Evolutionary conservation across 352 stramenopile genomes (phyloP).

Genomic region (Blastocystis sp.): DNA sequence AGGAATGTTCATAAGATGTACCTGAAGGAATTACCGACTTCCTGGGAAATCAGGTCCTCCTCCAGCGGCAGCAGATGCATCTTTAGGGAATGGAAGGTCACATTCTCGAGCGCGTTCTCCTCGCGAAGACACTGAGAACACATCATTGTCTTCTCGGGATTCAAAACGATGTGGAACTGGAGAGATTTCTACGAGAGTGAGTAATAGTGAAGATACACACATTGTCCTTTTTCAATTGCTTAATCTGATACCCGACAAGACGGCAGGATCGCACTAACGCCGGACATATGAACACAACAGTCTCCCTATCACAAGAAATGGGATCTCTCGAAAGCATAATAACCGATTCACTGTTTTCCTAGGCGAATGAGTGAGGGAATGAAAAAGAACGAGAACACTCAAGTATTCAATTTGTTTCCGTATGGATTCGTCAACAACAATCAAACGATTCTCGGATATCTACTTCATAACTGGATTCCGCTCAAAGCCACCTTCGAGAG

Average conservation of each 20-base stretch:
- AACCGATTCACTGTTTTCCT: background rate
- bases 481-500: background rate
- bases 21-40: conserved; percentile 42
- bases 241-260: conserved; percentile 34
- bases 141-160: conserved; percentile 19
- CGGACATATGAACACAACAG: conserved; percentile 16
- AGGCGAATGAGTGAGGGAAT: background rate
- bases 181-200: background rate
- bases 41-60: conserved; percentile 33
- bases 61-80: conserved; percentile 26
- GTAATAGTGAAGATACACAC: background rate
- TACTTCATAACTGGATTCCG: background rate
- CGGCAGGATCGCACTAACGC: background rate
- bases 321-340: background rate
- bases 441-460: background rate
- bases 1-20: background rate
- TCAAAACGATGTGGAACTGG: conserved; percentile 32
- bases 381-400: background rate
- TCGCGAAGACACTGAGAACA: conserved; percentile 30
- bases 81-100: background rate
- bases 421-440: conserved; percentile 3
- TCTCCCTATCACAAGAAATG: background rate
- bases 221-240: background rate
- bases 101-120: conserved; percentile 13
- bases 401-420: conserved; percentile 6